Conservation (phyloP, 495 filamentous ascomycete species). For the Astrothelium macrocarpum region DNA sequence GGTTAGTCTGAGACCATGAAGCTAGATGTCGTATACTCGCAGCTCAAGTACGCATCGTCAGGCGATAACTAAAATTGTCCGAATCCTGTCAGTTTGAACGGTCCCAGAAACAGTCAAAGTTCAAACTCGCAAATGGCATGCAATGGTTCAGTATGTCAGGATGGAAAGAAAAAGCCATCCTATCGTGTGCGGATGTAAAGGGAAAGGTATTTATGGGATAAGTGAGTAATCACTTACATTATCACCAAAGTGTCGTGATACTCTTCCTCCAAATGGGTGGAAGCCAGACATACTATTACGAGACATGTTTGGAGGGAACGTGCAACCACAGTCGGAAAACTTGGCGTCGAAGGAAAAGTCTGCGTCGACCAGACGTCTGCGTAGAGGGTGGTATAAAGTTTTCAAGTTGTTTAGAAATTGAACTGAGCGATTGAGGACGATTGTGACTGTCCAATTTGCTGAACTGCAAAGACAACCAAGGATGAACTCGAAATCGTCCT, state of each 20-base stretch:
- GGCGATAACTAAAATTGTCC: conserved; percentile 44
- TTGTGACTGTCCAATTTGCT: too few species aligned
- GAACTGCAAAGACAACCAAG: too few species aligned
- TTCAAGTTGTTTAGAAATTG: too few species aligned
- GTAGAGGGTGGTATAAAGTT: background rate
- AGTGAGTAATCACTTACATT: conserved; percentile 6
- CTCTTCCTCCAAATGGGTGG: conserved; percentile 20
- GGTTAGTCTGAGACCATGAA: conserved; percentile 8
- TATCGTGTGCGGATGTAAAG: background rate
- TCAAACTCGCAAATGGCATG: background rate
- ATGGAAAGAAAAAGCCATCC: background rate
- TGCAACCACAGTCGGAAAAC: background rate
- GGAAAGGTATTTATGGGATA: background rate
- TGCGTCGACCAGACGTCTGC: background rate
- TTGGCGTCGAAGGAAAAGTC: background rate
- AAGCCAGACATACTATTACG: conserved; percentile 12
- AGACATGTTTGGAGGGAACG: background rate
- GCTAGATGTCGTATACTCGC: conserved; percentile 37
- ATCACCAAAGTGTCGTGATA: conserved; percentile 18
- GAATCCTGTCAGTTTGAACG: background rate
- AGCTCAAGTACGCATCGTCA: conserved; percentile 65
- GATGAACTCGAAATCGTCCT: too few species aligned
- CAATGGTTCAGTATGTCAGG: background rate
- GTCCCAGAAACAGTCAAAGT: background rate
- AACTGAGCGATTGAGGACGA: too few species aligned